Evolutionary conservation across 1,139 yeast genomes (phyloP).

Genomic region (Sporopachydermia cereana): DNA sequence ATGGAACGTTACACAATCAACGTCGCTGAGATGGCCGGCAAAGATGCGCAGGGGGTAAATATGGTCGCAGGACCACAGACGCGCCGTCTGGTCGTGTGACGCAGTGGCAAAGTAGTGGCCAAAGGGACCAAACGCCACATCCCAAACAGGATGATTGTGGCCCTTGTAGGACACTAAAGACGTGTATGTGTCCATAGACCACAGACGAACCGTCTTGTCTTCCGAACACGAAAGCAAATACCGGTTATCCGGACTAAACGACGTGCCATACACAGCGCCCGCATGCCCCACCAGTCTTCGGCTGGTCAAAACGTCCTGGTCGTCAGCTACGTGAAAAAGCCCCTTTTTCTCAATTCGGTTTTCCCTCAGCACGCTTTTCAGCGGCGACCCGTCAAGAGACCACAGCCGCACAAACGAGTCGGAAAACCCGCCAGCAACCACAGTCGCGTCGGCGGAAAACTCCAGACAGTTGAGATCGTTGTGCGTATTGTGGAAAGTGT

Average conservation of each 20-base stretch:
- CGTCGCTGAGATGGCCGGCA: constrained; percentile 96
- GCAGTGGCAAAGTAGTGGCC: constrained; percentile 98
- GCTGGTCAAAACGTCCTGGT: constrained; percentile 18
- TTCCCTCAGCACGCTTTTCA: constrained; percentile 51
- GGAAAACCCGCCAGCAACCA: constrained; percentile 90
- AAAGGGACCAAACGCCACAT: constrained; percentile 83
- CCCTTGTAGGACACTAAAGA: constrained; percentile 92
- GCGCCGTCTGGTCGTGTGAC: constrained; percentile 94
- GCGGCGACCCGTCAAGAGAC: constrained; percentile 85
- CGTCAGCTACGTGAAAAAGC: constrained; percentile 11
- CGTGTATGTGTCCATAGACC: constrained; percentile 90
- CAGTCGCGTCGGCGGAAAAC: constrained; percentile 76
- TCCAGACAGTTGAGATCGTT: constrained; percentile 75
- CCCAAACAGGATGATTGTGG: constrained; percentile 97
- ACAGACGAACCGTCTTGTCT: constrained; percentile 81
- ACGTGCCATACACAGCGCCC: constrained; percentile 85
- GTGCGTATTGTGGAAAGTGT: constrained; percentile 92
- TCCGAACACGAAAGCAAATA: constrained; percentile 78
- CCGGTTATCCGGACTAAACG: constrained; percentile 84
- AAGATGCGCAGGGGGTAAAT: constrained; percentile 90
- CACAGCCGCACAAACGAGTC: constrained; percentile 85
- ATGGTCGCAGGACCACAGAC: constrained; percentile 97
- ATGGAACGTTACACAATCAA: constrained; percentile 89
- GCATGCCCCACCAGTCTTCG: constrained; percentile 82
- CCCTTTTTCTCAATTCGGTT: constrained; percentile 32